phyloP scores from a whole-genome alignment of 306 rosid species.

The Rubus parviflorus region DNA sequence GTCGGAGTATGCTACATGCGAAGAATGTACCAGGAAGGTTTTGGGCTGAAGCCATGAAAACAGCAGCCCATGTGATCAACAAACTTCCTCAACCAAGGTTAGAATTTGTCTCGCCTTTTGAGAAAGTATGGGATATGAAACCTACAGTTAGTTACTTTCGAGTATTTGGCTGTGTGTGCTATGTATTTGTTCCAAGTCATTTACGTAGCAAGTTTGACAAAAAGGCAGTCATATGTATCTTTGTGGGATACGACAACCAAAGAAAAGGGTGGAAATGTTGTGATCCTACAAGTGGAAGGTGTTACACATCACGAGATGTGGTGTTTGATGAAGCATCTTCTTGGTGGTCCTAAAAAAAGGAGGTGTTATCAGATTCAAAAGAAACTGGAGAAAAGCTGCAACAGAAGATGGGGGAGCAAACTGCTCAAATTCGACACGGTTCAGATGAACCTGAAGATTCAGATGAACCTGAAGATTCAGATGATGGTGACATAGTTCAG shows the following conservation, averaged over 20 bases:
- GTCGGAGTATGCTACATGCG: neutral
- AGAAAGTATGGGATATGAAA: neutral
- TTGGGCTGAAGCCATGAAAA: slow-evolving; percentile 12
- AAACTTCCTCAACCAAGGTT: neutral
- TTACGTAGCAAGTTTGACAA: slow-evolving; percentile 2
- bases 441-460: too few species aligned
- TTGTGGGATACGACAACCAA: neutral
- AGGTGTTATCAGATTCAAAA: slow-evolving; percentile 1
- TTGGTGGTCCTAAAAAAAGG: slow-evolving; percentile 13
- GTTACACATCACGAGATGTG: neutral
- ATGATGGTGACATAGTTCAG: neutral
- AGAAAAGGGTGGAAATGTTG: neutral
- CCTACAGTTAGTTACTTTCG: neutral
- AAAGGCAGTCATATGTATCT: neutral
- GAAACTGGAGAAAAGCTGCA: neutral
- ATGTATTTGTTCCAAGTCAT: neutral
- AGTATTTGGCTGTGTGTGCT: neutral
- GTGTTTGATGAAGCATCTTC: slow-evolving; percentile 9
- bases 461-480: neutral
- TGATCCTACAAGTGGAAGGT: neutral
- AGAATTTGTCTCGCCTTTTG: too few species aligned
- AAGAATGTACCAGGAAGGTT: neutral
- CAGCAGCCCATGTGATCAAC: slow-evolving; percentile 11
- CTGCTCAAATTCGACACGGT: neutral
- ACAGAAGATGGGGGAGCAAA: neutral